Evolutionary conservation across 768 basidiomycete species (phyloP).

Genomic region (Daedaleopsis nitida): DNA sequence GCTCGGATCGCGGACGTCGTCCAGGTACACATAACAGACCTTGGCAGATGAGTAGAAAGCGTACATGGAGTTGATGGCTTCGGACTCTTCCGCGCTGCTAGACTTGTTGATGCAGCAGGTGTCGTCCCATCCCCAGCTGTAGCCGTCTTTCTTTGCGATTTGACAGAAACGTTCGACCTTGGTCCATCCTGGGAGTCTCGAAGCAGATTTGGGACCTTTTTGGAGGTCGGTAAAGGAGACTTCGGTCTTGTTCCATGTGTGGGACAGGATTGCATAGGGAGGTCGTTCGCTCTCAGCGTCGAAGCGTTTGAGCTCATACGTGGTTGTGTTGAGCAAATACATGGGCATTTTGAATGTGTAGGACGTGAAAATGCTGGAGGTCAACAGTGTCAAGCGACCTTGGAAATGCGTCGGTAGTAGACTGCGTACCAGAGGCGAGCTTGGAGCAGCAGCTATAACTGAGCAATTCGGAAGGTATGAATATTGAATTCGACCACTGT

Average conservation of each 20-base stretch:
- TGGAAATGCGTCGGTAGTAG: no score
- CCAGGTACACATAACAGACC: background rate
- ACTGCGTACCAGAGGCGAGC: no score
- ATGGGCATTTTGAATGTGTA: background rate
- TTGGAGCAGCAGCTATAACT: no score
- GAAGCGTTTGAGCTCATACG: background rate
- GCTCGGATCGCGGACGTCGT: background rate
- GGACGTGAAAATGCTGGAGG: no score
- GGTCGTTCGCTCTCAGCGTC: background rate
- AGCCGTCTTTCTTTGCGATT: background rate
- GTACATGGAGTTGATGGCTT: slow-evolving; percentile 1
- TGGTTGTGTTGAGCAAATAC: slow-evolving; percentile 1
- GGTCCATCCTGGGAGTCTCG: background rate
- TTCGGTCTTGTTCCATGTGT: slow-evolving; percentile 1
- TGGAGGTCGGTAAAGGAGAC: slow-evolving; percentile 1
- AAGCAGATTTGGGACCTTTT: background rate
- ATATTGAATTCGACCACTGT: no score
- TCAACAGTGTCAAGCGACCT: no score
- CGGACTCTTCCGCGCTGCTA: background rate
- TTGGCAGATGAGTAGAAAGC: background rate
- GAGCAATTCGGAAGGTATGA: no score
- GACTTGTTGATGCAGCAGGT: slow-evolving; percentile 5
- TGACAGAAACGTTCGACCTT: background rate
- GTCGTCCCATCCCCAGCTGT: background rate
- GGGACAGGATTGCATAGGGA: slow-evolving; percentile 8